Evolutionary conservation across 2,329 filamentous ascomycete genomes (phyloP).

Genomic region (Chaetomium sp.): DNA sequence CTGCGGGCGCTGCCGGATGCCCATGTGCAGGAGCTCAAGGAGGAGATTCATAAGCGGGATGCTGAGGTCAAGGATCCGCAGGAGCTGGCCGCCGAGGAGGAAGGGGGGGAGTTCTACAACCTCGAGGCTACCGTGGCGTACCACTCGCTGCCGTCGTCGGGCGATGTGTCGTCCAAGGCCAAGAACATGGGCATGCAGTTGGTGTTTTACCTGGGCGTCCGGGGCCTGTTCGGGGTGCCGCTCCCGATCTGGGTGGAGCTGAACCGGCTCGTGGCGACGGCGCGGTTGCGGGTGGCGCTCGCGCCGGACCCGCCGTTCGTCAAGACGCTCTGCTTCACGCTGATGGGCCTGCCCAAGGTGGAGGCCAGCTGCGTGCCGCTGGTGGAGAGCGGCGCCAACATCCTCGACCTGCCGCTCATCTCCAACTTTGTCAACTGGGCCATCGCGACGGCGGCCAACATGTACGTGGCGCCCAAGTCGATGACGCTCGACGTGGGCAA

Average conservation of each 20-base stretch:
- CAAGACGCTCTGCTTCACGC: constrained; percentile 86
- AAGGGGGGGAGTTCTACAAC: constrained; percentile 91
- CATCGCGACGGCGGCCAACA: constrained; percentile 79
- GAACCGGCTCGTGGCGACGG: constrained; percentile 86
- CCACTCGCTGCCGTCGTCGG: constrained; percentile 75
- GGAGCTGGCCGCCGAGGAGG: constrained; percentile 84
- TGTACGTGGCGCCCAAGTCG: constrained; percentile 94
- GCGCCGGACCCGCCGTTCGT: constrained; percentile 89
- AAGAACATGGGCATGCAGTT: constrained; percentile 97
- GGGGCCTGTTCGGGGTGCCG: constrained; percentile 85
- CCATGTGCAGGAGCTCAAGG: constrained; percentile 79
- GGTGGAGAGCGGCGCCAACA: constrained; percentile 86
- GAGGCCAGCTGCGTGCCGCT: constrained; percentile 89
- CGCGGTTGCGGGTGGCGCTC: constrained; percentile 79
- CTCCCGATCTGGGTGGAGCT: constrained; percentile 88
- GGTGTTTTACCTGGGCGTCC: constrained; percentile 89
- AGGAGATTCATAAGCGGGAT: constrained; percentile 77
- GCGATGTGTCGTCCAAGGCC: constrained; percentile 75
- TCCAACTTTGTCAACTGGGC: constrained; percentile 97
- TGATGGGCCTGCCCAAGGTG: constrained; percentile 92
- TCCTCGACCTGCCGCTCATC: constrained; percentile 88
- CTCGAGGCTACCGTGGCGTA: constrained; percentile 89
- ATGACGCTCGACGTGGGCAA: constrained; percentile 90
- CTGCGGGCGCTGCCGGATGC: constrained; percentile 81
- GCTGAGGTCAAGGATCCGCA: constrained; percentile 81